Base-by-base conservation (phyloP, 495 filamentous ascomycete genomes). In the Xylaria telfairii region DNA sequence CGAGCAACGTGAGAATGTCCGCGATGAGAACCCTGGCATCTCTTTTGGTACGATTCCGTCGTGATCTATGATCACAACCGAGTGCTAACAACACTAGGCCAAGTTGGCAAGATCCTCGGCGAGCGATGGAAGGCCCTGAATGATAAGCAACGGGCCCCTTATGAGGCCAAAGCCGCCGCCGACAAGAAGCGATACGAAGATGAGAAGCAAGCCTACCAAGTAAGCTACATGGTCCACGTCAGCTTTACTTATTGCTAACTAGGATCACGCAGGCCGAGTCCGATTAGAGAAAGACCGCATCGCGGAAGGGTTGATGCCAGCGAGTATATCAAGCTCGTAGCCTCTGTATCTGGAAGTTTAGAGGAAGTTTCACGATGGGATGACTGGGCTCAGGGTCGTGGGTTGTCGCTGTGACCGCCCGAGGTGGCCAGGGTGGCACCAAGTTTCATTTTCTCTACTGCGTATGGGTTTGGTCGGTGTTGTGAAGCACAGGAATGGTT, bases 131-230 rank as follows among this genome's bases (percentile, higher is more conserved):
- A 98, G 93, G 92, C 90, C 44, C 86, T 99, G 60, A 90, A 87
- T 84, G 92, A 96, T 63, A 91, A 92, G 83, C 92, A 98, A 79
- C 93, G 94, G 71, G 85, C 87, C 70, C 96, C 96, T 10, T 99
- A 98, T 80, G 95, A 98, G 81, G 91, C 91, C 76, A 98, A 99
- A 90, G 96, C 96, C 75, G 92, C 90, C 28, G 86, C 90, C 67
- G 96, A 99, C 87, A 98, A 98, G 92, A 96, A 97, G 91, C 92
- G 96, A 71, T 99, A 98, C 76, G 95, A 98, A 81, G 92, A 96
- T 74, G 94, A 98, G 88, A 98, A 99, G 87, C 92, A 92, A 71
- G 90, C 86, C 68, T 99, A 98, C 88, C 89, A 92, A 74, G 92
- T 95, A 84, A 87, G 90, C 71, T 64, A 47, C 32, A 41, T 37